A percentile compares a stretch with the other conserved stretches of the same genome.
phyloP scores from a whole-genome alignment of 208 protist species.

The Acanthamoeba castellanii region DNA sequence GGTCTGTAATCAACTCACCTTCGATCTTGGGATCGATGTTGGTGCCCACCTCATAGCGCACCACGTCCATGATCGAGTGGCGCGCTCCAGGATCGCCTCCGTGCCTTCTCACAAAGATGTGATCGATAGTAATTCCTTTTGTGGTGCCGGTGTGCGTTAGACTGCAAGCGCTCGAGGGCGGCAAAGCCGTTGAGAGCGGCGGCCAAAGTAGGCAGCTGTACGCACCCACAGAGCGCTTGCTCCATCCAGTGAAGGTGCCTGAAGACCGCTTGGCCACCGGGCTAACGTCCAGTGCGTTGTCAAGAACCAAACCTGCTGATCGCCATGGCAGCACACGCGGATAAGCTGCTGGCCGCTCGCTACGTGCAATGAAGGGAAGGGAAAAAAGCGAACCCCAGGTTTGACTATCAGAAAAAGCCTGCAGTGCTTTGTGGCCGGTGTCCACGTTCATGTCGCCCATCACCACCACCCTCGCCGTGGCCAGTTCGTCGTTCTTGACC shows the following conservation, averaged over 20 bases:
- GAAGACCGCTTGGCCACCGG: background rate
- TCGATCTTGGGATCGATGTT: background rate
- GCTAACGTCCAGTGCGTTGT: background rate
- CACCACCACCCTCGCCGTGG: background rate
- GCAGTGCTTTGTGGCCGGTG: background rate
- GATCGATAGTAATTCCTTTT: background rate
- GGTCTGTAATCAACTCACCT: background rate
- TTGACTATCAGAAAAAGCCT: background rate
- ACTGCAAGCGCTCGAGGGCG: background rate
- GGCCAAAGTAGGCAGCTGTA: background rate
- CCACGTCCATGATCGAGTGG: background rate
- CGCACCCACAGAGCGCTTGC: background rate
- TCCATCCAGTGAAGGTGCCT: slow-evolving; percentile 29
- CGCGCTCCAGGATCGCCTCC: background rate
- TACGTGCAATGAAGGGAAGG: background rate
- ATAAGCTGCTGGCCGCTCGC: background rate
- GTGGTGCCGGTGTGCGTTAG: background rate
- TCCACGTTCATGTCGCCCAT: slow-evolving; percentile 47
- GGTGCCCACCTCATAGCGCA: slow-evolving; percentile 2
- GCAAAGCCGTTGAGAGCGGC: background rate
- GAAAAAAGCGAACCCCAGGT: background rate
- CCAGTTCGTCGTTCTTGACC: background rate
- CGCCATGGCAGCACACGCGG: background rate
- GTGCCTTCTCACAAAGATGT: slow-evolving; percentile 35
- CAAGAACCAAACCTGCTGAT: background rate